These are phyloP conservation scores for Mycosphaerelloides madeirae DNA, from an alignment of 2,329 filamentous ascomycete species.

Conservation along the genomic window DNA sequence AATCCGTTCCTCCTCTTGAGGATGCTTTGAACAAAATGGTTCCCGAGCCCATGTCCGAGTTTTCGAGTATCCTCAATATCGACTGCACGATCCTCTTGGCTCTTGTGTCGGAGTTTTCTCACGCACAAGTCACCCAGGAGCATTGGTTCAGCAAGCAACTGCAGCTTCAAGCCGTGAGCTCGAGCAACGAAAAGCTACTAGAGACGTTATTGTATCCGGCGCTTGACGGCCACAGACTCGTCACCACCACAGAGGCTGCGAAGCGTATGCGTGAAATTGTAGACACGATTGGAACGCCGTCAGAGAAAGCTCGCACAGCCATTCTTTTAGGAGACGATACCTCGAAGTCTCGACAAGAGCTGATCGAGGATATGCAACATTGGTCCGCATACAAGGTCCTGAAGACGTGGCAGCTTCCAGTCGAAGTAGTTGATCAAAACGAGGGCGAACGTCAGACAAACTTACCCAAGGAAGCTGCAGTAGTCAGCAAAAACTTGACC, in stretches of 20 bases:
- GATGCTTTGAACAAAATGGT: conserved; percentile 31
- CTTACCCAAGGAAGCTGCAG: conserved; percentile 44
- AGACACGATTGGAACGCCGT: conserved; percentile 56
- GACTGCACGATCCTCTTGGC: conserved; percentile 69
- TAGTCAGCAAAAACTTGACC: conserved; percentile 48
- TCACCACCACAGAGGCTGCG: conserved; percentile 64
- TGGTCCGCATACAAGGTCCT: conserved; percentile 55
- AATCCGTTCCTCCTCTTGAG: conserved; percentile 18
- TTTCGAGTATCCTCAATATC: conserved; percentile 51
- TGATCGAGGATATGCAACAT: conserved; percentile 31
- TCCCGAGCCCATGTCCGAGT: conserved; percentile 35
- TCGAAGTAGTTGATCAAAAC: conserved; percentile 50
- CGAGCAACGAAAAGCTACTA: conserved; percentile 57
- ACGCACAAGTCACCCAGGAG: conserved; percentile 46
- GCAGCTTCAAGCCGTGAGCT: conserved; percentile 60
- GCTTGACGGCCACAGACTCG: conserved; percentile 52
- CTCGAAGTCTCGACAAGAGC: conserved; percentile 27
- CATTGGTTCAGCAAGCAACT: conserved; percentile 58
- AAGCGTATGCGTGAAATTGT: conserved; percentile 64
- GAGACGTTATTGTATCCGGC: conserved; percentile 59
- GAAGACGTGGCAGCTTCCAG: conserved; percentile 54
- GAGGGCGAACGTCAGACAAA: conserved; percentile 33
- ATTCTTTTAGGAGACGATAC: conserved; percentile 53
- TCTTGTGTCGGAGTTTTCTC: conserved; percentile 68
- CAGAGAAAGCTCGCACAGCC: conserved; percentile 56